These are phyloP conservation scores for Chionographis japonica DNA, from an alignment of 106 monocot genomes.

Conservation along the genomic window DNA sequence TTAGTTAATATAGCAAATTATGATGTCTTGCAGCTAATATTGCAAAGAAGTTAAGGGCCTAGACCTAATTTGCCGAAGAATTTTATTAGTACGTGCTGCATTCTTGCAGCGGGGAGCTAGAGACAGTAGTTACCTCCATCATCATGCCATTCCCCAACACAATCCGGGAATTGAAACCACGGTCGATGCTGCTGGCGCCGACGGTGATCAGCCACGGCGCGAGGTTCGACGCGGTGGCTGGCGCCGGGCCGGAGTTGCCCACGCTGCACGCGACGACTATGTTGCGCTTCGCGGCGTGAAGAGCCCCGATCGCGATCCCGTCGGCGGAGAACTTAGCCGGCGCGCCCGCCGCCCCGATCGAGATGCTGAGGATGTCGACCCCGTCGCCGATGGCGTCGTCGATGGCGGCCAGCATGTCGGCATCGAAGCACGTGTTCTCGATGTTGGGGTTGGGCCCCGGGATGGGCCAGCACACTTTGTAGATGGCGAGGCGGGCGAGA, in stretches of 20 bases:
- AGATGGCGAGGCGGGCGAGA: slow-evolving; percentile 63
- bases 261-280: slow-evolving; percentile 64
- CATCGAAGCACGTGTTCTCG: slow-evolving; percentile 79
- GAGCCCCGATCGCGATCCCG: slow-evolving; percentile 68
- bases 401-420: slow-evolving; percentile 84
- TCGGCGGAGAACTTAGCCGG: slow-evolving; percentile 28
- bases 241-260: slow-evolving; percentile 70
- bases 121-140: slow-evolving; percentile 65
- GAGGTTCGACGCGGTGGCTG: slow-evolving; percentile 55
- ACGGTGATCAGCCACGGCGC: slow-evolving; percentile 93
- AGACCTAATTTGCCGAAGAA: too few species aligned
- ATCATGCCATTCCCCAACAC: slow-evolving; percentile 41
- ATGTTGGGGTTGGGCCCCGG: slow-evolving; percentile 77
- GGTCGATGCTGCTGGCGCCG: slow-evolving; percentile 84
- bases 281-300: slow-evolving; percentile 50
- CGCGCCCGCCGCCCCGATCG: slow-evolving; percentile 46
- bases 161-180: slow-evolving; percentile 39
- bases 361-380: slow-evolving; percentile 71
- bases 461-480: slow-evolving; percentile 91
- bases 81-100: too few species aligned
- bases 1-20: too few species aligned
- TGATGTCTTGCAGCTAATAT: too few species aligned
- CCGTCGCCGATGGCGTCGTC: slow-evolving; percentile 83
- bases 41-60: too few species aligned
- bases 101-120: too few species aligned